Evolutionary conservation across 345 rosid species (phyloP), one percentile per base, ranked within the genome.

Genomic region (Heritiera littoralis): DNA sequence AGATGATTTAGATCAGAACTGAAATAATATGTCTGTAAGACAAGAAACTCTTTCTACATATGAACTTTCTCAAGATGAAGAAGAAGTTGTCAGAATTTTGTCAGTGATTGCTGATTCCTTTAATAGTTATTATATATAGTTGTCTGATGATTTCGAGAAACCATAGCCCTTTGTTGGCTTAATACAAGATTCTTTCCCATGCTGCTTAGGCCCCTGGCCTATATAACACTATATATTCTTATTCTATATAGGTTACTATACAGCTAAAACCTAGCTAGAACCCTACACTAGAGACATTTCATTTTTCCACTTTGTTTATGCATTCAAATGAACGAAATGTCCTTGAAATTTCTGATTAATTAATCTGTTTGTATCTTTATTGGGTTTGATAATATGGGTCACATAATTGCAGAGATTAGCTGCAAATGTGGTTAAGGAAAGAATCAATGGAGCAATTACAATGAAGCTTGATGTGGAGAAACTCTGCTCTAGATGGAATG

Each of bases 381-480:
- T 45, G 52, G 18, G 0, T 8, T 38, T 28, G 40, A 48, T 20
- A 20, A 56, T 8, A 52, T 56, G 66, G 40, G 56, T 20, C 4
- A 4, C 4, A 1, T 9, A 55, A 60, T 74, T 78, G 71, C 86
- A 92, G 97, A 87, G 84, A 79, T 63, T 70, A 51, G 74, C 87
- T 8, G 81, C 77, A 5, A 80, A 75, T 66, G 83, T 78, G 18
- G 78, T 84, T 9, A 86, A 88, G 82, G 87, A 79, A 58, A 74
- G 74, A 55, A 84, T 91, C 43, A 78, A 83, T 28, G 87, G 82
- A n/a, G 77, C 81, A 69, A 86, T 92, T 71, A 48, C 67, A 28
- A 66, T 77, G 75, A 88, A 89, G 61, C 84, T 92, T 12, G 89
- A 92, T 30, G 59, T 86, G 10, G 69, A 77, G 60, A 61, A 41